Evolutionary conservation across 2,329 filamentous ascomycete species (phyloP).

Genomic region (Thermoascus crustaceus): DNA sequence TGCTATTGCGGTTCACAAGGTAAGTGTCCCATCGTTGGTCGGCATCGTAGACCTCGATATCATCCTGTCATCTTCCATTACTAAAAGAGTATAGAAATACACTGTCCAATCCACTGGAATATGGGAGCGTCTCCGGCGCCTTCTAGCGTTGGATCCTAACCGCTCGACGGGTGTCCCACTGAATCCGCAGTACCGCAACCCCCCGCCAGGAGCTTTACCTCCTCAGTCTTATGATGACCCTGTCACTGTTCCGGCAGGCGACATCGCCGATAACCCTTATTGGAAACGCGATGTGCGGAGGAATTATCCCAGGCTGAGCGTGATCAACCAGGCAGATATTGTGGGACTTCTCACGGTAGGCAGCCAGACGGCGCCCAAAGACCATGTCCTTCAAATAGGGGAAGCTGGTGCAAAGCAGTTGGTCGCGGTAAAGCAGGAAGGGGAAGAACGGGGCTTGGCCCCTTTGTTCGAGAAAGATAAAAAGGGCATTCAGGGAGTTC

Average conservation of each 20-base stretch:
- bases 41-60: no score
- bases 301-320: slow-evolving; percentile 70
- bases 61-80: slow-evolving; percentile 1
- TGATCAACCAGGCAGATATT: slow-evolving; percentile 74
- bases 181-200: slow-evolving; percentile 87
- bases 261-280: slow-evolving; percentile 87
- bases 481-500: slow-evolving; percentile 47
- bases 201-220: slow-evolving; percentile 65
- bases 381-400: slow-evolving; percentile 65
- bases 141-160: slow-evolving; percentile 72
- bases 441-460: slow-evolving; percentile 62
- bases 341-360: slow-evolving; percentile 80
- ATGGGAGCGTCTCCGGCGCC: slow-evolving; percentile 73
- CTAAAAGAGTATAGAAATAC: slow-evolving; percentile 66
- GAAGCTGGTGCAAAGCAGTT: slow-evolving; percentile 66
- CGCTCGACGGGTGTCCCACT: slow-evolving; percentile 88
- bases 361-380: slow-evolving; percentile 70
- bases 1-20: slow-evolving; percentile 30
- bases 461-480: slow-evolving; percentile 62
- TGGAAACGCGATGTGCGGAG: slow-evolving; percentile 90
- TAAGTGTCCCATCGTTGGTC: slow-evolving; percentile 12
- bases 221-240: slow-evolving; percentile 70
- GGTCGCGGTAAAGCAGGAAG: slow-evolving; percentile 66
- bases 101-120: slow-evolving; percentile 82
- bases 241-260: slow-evolving; percentile 72